These are phyloP conservation scores for Pseudopithomyces maydicus DNA, from an alignment of 2,329 filamentous ascomycete genomes.

Conservation along the genomic window DNA sequence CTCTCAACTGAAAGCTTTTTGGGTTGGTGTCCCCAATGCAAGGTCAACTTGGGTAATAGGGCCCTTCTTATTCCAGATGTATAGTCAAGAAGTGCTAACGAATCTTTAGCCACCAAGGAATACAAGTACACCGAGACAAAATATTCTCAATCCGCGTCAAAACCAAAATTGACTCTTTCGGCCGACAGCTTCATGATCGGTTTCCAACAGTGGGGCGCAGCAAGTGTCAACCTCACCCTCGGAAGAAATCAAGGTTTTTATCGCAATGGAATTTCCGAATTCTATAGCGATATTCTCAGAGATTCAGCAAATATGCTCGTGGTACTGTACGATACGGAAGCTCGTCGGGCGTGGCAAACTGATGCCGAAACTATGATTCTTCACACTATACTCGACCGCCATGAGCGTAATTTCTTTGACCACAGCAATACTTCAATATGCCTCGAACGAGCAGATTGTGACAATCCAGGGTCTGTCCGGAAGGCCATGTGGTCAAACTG, in stretches of 20 bases:
- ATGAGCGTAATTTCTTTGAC: background rate
- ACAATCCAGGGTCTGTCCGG: background rate
- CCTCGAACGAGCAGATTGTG: background rate
- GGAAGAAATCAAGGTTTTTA: background rate
- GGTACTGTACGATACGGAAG: constrained; percentile 7
- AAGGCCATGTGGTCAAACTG: background rate
- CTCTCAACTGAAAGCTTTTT: background rate
- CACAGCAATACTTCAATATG: background rate
- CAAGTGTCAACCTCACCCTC: background rate
- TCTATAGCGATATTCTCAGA: background rate
- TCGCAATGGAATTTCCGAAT: background rate
- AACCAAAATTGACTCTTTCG: background rate
- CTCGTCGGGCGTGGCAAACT: constrained; percentile 6
- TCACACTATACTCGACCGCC: constrained; percentile 4
- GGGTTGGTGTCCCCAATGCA: constrained; percentile 6
- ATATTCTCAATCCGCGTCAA: background rate
- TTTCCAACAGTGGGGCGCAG: constrained; percentile 6
- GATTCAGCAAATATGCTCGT: constrained; percentile 1
- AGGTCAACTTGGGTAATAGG: background rate
- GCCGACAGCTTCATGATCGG: constrained; percentile 1
- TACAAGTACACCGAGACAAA: background rate
- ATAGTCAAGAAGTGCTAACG: background rate
- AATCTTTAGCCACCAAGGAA: background rate
- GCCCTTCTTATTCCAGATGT: background rate
- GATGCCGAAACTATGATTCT: constrained; percentile 5